A percentile compares a stretch with the other conserved stretches of the same genome.
These are phyloP conservation scores for Podospora appendiculata DNA, from an alignment of 495 filamentous ascomycete genomes.

Conservation along the genomic window DNA sequence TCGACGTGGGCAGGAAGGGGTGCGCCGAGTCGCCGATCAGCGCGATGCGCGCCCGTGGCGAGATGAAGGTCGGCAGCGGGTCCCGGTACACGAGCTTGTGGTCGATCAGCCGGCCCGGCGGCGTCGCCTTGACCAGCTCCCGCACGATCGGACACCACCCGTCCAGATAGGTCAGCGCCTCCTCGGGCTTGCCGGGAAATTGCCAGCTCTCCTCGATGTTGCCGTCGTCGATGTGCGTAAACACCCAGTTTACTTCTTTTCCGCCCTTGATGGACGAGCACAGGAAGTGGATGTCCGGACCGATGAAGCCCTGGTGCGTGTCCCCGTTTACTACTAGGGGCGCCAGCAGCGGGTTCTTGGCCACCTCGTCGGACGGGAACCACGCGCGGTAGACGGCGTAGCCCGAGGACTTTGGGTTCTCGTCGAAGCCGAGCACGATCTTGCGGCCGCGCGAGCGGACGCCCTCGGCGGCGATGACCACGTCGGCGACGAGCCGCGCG, in stretches of 20 bases:
- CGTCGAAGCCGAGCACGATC: constrained; percentile 55
- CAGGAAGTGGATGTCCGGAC: constrained; percentile 58
- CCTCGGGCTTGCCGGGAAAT: constrained; percentile 50
- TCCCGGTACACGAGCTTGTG: constrained; percentile 69
- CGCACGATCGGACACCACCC: constrained; percentile 60
- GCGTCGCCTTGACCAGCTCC: constrained; percentile 52
- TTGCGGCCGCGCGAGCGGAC: constrained; percentile 51
- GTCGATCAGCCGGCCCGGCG: constrained; percentile 51
- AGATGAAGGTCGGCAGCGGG: constrained; percentile 59
- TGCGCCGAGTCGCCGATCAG: constrained; percentile 67
- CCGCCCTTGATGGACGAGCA: constrained; percentile 55
- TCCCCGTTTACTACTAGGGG: constrained; percentile 59
- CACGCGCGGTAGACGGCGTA: constrained; percentile 54
- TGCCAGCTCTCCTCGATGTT: constrained; percentile 56
- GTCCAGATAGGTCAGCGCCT: constrained; percentile 50
- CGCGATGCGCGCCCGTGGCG: constrained; percentile 47
- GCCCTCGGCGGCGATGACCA: constrained; percentile 58
- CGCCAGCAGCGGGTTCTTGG: constrained; percentile 52
- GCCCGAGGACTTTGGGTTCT: constrained; percentile 50
- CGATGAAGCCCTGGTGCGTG: constrained; percentile 51
- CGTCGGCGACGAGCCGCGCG: constrained; percentile 43
- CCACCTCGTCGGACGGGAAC: constrained; percentile 53
- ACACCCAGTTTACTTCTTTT: constrained; percentile 62
- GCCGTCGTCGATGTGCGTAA: constrained; percentile 47
- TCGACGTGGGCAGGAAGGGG: constrained; percentile 63